Percentiles rank a stretch among this genome's conserved stretches.
phyloP scores from a whole-genome alignment of 2,329 filamentous ascomycete species.

The Bipolaris zeicola region DNA sequence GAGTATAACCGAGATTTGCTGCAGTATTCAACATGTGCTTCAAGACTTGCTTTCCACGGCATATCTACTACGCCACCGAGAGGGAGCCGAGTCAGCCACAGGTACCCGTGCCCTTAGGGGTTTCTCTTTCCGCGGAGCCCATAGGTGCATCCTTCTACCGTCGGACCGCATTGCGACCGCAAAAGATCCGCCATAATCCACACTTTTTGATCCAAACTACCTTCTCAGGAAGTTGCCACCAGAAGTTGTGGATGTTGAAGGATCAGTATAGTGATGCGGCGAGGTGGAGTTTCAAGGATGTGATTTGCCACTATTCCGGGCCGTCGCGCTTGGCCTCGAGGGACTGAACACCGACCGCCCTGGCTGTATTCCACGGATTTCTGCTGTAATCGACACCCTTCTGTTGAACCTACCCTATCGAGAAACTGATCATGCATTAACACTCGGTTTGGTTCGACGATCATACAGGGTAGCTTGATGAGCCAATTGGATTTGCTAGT shows the following conservation, averaged over 20 bases:
- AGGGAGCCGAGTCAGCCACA: slow-evolving; percentile 9
- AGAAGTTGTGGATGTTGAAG: slow-evolving; percentile 7
- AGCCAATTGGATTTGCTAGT: neutral
- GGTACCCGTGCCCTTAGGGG: slow-evolving; percentile 1
- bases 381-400: slow-evolving; percentile 15
- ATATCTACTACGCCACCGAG: neutral
- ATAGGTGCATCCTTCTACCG: slow-evolving; percentile 2
- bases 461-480: neutral
- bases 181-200: slow-evolving; percentile 18
- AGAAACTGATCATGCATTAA: neutral
- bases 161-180: slow-evolving; percentile 18
- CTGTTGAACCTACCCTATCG: slow-evolving; percentile 11
- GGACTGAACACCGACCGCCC: slow-evolving; percentile 11
- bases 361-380: slow-evolving; percentile 12
- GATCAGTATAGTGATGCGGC: slow-evolving; percentile 1
- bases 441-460: neutral
- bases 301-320: slow-evolving; percentile 9
- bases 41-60: slow-evolving; percentile 3
- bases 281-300: slow-evolving; percentile 6
- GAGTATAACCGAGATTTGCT: slow-evolving; percentile 8
- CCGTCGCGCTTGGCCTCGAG: slow-evolving; percentile 7
- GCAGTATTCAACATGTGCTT: slow-evolving; percentile 4
- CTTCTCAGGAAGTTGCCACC: slow-evolving; percentile 17
- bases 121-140: slow-evolving; percentile 4
- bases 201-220: slow-evolving; percentile 13